Evolutionary conservation across 345 rosid genomes (phyloP).

Genomic region (Linum usitatissimum): DNA sequence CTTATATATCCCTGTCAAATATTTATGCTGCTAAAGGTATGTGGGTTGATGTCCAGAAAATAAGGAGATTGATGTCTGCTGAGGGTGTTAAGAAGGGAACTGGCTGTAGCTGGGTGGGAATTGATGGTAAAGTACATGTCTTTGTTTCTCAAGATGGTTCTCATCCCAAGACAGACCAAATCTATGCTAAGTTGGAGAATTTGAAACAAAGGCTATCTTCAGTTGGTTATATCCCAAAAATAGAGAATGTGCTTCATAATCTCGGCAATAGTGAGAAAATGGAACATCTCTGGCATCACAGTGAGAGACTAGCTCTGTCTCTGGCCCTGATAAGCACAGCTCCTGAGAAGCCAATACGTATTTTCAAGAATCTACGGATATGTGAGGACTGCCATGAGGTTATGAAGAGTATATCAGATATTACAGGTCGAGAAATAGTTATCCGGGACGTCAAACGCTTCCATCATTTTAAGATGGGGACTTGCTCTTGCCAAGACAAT

Average conservation of each 20-base stretch:
- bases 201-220: conserved; percentile 12
- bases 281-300: conserved; percentile 14
- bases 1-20: conserved; percentile 26
- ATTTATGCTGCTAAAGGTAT: conserved; percentile 25
- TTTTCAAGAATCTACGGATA: conserved; percentile 18
- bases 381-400: conserved; percentile 22
- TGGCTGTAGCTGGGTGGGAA: conserved; percentile 31
- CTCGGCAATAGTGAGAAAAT: conserved; percentile 9
- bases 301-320: conserved; percentile 22
- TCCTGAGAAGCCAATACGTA: conserved; percentile 12
- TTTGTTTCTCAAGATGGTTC: conserved; percentile 27
- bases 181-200: conserved; percentile 14
- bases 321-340: conserved; percentile 15
- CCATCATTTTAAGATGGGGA: conserved; percentile 18
- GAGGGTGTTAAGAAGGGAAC: conserved; percentile 24
- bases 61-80: conserved; percentile 22
- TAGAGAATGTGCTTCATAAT: conserved; percentile 15
- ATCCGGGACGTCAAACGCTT: conserved; percentile 21
- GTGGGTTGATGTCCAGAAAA: conserved; percentile 20
- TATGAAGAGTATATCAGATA: conserved; percentile 13
- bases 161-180: conserved; percentile 20
- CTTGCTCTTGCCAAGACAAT: conserved; percentile 19
- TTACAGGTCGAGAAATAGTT: conserved; percentile 15
- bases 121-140: conserved; percentile 21
- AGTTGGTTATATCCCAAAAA: conserved; percentile 10